Base-by-base conservation (phyloP, 129 eudicot species). In the Pittosporum tobira region DNA sequence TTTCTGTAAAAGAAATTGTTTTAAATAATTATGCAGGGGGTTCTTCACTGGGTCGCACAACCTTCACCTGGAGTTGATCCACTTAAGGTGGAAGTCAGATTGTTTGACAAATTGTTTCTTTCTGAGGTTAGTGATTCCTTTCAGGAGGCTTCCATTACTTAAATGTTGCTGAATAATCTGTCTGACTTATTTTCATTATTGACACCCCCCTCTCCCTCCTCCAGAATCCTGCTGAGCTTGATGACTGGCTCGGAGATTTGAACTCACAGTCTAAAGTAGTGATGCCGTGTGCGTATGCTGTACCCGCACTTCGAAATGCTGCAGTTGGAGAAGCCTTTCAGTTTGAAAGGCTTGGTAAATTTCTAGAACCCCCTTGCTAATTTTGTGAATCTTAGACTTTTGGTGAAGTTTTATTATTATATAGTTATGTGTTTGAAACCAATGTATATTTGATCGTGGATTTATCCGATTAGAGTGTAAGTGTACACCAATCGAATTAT, bases 41-140 rank as follows among this genome's bases (percentile, higher is more conserved):
- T 90, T 69, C 84, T 91, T 61, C 98, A 86, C 71, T 91, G 99
- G 99, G 94, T 84, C 49, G 86, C 96, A 38, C 91, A 87, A 66
- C 79, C 85, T 57, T 67, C 96, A 53, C 86, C 94, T 34, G 94
- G 96, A 30, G 71, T 78, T 47, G 76, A 81, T 36, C 98, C 96
- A 28, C 80, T 87, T 29, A 84, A 68, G 74, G 88, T 93, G 60
- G 99, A 93, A 74, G 93, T 93, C 67, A 77, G 93, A 77, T 71
- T 87, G 46, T 84, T 93, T 44, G 90, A 81, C 25, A 87, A 61
- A 64, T 65, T 93, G 54, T 93, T 87, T 55, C 61, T 29, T 26
- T 84, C 96, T 0, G 93, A 93, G 94, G 96, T 87, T 52, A 24
- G 71, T 64, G 22, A 37, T 34, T 26, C 49, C 45, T 49, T 59